phyloP scores from a whole-genome alignment of 108 stramenopile genomes.

The Cylindrotheca fusiformis region DNA sequence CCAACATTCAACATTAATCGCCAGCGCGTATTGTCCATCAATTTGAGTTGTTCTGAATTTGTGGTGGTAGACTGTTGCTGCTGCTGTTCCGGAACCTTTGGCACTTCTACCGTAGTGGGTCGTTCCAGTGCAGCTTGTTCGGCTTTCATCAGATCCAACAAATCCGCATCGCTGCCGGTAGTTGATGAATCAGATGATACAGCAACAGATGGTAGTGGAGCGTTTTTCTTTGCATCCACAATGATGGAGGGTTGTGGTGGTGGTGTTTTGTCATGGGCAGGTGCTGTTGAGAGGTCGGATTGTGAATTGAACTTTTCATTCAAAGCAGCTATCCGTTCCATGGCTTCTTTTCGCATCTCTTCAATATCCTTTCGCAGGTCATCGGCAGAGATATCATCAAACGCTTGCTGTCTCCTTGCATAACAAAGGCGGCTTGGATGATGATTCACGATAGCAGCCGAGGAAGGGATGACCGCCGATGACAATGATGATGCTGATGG shows the following conservation, averaged over 20 bases:
- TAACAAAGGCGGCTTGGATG: too few species aligned
- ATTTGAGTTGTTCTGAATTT: slow-evolving; percentile 13
- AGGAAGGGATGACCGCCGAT: too few species aligned
- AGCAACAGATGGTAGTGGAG: too few species aligned
- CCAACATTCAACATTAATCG: slow-evolving; percentile 64
- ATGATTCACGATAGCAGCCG: too few species aligned
- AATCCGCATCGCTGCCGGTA: background rate
- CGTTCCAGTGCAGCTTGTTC: background rate
- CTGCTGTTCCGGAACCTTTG: background rate
- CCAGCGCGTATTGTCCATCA: slow-evolving; percentile 63
- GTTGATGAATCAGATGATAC: background rate
- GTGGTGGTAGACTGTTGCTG: background rate
- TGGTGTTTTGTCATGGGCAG: background rate
- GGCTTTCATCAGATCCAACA: background rate
- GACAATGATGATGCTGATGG: too few species aligned
- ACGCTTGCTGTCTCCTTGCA: too few species aligned
- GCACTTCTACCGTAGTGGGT: background rate
- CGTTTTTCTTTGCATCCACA: too few species aligned
- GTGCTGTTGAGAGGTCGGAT: background rate
- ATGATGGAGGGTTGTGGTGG: slow-evolving; percentile 1
- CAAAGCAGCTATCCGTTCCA: slow-evolving; percentile 47
- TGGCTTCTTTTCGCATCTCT: slow-evolving; percentile 58
- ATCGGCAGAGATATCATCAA: slow-evolving; percentile 2
- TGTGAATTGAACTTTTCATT: too few species aligned
- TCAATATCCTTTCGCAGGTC: slow-evolving; percentile 59